Evolutionary conservation across 805 yeast genomes (phyloP).

Genomic region (Yamadazyma laniorum): DNA sequence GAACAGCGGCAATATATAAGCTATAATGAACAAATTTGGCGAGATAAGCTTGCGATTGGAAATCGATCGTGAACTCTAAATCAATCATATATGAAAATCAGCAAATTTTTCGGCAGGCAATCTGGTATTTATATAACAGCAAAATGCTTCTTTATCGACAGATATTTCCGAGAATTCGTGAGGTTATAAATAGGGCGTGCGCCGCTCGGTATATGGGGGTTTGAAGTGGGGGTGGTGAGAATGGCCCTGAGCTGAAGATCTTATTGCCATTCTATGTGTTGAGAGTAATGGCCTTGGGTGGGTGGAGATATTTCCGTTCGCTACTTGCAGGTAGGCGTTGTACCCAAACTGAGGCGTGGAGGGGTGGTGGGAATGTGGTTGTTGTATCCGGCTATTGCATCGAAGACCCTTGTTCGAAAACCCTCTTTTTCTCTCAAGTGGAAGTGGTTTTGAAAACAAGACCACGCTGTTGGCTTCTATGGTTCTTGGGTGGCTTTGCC

Average conservation of each 20-base stretch:
- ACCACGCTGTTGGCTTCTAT: too few relatives aligned
- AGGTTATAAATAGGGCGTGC: background rate
- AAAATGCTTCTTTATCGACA: background rate
- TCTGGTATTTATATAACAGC: background rate
- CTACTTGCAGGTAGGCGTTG: too few relatives aligned
- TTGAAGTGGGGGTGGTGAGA: background rate
- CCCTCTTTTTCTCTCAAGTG: too few relatives aligned
- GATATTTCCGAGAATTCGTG: slow-evolving; percentile 4
- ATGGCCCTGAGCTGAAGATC: too few relatives aligned
- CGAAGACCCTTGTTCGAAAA: too few relatives aligned
- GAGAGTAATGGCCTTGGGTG: too few relatives aligned
- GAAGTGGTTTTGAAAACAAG: too few relatives aligned
- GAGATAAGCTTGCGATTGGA: slow-evolving; percentile 50
- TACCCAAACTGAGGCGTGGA: too few relatives aligned
- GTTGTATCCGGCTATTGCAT: too few relatives aligned
- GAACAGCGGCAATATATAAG: slow-evolving; percentile 29
- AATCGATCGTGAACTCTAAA: slow-evolving; percentile 45
- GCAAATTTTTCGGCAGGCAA: background rate
- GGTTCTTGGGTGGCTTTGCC: too few relatives aligned
- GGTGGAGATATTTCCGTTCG: too few relatives aligned
- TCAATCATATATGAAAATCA: slow-evolving; percentile 9
- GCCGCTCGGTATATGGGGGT: background rate
- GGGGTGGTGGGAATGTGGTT: too few relatives aligned
- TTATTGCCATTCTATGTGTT: background rate
- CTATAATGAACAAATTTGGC: slow-evolving; percentile 25